These are phyloP conservation scores for Penicillium simplicissimum DNA, from an alignment of 495 filamentous ascomycete species.

Conservation along the genomic window DNA sequence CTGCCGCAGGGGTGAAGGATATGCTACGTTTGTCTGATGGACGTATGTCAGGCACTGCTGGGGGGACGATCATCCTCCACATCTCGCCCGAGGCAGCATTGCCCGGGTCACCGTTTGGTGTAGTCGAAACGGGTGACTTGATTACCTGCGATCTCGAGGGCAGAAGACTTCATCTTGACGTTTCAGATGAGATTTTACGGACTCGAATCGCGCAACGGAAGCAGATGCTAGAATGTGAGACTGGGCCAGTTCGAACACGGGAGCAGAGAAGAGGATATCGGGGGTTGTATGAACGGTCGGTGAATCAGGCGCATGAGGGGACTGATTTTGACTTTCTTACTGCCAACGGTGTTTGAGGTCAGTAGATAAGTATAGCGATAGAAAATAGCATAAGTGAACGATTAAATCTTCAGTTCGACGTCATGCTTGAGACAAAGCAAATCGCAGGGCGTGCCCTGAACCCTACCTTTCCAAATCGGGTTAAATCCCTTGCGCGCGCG, in stretches of 20 bases:
- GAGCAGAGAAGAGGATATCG: constrained; percentile 56
- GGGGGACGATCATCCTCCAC: constrained; percentile 67
- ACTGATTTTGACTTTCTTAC: constrained; percentile 67
- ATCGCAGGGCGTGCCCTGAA: constrained; percentile 35
- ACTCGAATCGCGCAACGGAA: constrained; percentile 40
- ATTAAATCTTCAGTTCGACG: background rate
- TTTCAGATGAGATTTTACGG: constrained; percentile 31
- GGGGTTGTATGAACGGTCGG: constrained; percentile 63
- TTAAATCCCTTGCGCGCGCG: constrained; percentile 30
- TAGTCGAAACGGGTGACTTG: constrained; percentile 60
- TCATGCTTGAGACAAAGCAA: too few relatives aligned
- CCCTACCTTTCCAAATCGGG: constrained; percentile 38
- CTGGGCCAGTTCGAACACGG: constrained; percentile 36
- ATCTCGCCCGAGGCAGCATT: constrained; percentile 62
- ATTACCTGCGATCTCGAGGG: constrained; percentile 55
- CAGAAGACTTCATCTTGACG: constrained; percentile 39
- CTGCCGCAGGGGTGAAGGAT: constrained; percentile 56
- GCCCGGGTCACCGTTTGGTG: constrained; percentile 56
- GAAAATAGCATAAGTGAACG: background rate
- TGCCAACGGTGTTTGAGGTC: constrained; percentile 34
- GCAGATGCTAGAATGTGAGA: constrained; percentile 14
- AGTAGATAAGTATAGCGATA: background rate
- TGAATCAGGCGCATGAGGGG: constrained; percentile 64
- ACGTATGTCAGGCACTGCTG: constrained; percentile 68
- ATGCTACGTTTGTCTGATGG: constrained; percentile 69